Percentiles rank a stretch among this genome's conserved stretches.
These are phyloP conservation scores for Pleurotus tuber-regium DNA, from an alignment of 768 basidiomycete species.

Conservation along the genomic window DNA sequence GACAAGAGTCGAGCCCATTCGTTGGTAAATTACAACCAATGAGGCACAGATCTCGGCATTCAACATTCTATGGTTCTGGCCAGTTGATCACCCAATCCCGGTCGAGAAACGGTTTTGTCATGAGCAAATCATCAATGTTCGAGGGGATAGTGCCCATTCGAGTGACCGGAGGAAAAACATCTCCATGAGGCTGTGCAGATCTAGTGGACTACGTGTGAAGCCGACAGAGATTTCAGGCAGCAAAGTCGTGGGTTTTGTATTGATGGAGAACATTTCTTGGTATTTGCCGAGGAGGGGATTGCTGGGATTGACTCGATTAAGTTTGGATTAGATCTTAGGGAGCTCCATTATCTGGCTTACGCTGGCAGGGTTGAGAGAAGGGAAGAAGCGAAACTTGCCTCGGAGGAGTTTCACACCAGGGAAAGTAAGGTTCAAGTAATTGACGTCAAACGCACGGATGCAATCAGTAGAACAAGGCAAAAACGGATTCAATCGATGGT, in stretches of 20 bases:
- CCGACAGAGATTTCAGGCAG: not conserved
- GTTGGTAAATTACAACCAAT: conserved; percentile 4
- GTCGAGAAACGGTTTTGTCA: not conserved
- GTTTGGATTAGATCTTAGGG: not conserved
- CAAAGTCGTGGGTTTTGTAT: too few species aligned
- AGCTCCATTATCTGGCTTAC: too few species aligned
- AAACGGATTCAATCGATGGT: not conserved
- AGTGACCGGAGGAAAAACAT: not conserved
- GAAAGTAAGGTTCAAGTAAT: conserved; percentile 7
- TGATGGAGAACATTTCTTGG: too few species aligned
- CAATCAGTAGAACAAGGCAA: not conserved
- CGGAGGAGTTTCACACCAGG: not conserved
- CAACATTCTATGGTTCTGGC: not conserved
- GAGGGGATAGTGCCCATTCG: not conserved
- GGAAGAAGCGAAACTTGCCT: not conserved
- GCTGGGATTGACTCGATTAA: conserved; percentile 1
- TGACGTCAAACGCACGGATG: conserved; percentile 9
- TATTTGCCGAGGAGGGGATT: conserved; percentile 4
- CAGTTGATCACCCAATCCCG: not conserved
- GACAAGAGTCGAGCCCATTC: not conserved
- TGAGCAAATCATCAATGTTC: not conserved
- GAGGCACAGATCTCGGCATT: conserved; percentile 1
- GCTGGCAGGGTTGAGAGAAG: too few species aligned
- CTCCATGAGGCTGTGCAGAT: conserved; percentile 7
- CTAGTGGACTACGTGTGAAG: not conserved